phyloP scores from a whole-genome alignment of 2,329 filamentous ascomycete genomes.

The Didymella keratinophila region DNA sequence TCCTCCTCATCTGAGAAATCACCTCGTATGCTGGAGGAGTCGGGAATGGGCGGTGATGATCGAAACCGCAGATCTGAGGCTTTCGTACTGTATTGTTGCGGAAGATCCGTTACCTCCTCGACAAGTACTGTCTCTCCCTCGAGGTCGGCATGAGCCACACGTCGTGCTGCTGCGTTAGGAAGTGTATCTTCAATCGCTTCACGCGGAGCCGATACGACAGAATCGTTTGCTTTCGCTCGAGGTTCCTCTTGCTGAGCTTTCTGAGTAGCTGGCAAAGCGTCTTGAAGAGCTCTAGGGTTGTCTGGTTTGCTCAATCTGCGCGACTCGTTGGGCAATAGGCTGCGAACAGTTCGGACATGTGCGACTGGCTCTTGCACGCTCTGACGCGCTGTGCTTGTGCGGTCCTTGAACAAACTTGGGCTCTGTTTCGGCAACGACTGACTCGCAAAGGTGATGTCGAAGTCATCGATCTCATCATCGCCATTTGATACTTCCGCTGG shows the following conservation, averaged over 20 bases:
- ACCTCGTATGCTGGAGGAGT: conserved; percentile 38
- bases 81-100: not conserved
- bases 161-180: not conserved
- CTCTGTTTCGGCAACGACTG: conserved; percentile 11
- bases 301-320: not conserved
- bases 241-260: not conserved
- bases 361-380: not conserved
- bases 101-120: conserved; percentile 4
- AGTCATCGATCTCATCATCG: conserved; percentile 9
- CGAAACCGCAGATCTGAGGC: conserved; percentile 23
- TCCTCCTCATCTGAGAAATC: conserved; percentile 37
- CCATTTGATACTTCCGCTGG: conserved; percentile 1
- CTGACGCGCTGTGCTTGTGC: not conserved
- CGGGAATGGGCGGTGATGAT: conserved; percentile 35
- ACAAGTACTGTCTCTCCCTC: conserved; percentile 24
- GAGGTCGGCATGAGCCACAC: conserved; percentile 1
- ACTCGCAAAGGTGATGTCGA: not conserved
- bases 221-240: conserved; percentile 5
- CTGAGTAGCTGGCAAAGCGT: not conserved
- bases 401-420: conserved; percentile 9
- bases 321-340: not conserved
- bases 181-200: conserved; percentile 22
- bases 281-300: not conserved
- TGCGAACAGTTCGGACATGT: not conserved
- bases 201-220: conserved; percentile 8